A percentile compares a stretch with the other conserved stretches of the same genome.
Conservation (phyloP, 768 basidiomycete species). For the Leccinum broughii region DNA sequence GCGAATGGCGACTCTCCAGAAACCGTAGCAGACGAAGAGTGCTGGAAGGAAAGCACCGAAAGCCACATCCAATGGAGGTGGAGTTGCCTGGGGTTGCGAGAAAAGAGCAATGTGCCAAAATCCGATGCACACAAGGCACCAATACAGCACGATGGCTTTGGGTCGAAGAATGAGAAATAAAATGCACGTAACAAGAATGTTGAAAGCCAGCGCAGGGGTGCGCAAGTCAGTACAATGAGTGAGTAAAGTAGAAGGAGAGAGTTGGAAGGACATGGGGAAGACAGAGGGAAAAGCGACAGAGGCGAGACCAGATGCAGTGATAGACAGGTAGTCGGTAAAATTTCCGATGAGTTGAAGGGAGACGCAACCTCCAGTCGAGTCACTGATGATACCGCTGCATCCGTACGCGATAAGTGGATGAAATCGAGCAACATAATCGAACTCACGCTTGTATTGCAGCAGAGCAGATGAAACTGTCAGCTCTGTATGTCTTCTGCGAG, state of each 20-base stretch:
- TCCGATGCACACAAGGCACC: slow-evolving; percentile 79
- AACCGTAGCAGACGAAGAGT: slow-evolving; percentile 74
- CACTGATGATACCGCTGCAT: slow-evolving; percentile 61
- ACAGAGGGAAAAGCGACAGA: slow-evolving; percentile 73
- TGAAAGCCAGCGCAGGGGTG: slow-evolving; percentile 67
- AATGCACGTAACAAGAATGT: slow-evolving; percentile 63
- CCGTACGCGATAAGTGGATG: slow-evolving; percentile 10
- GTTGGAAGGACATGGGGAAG: slow-evolving; percentile 72
- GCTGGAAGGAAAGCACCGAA: slow-evolving; percentile 78
- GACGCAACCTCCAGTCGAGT: slow-evolving; percentile 75
- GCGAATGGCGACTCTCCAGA: slow-evolving; percentile 77
- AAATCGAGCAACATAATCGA: slow-evolving; percentile 1
- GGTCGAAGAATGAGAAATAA: slow-evolving; percentile 76
- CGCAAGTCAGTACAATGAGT: slow-evolving; percentile 73
- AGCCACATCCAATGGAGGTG: slow-evolving; percentile 69
- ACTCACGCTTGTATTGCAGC: slow-evolving; percentile 80
- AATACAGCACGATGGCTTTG: slow-evolving; percentile 64
- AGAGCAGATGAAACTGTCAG: slow-evolving; percentile 83
- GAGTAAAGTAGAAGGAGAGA: slow-evolving; percentile 48
- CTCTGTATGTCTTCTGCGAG: slow-evolving; percentile 67
- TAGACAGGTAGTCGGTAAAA: slow-evolving; percentile 67
- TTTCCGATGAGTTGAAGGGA: slow-evolving; percentile 68
- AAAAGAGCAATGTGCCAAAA: slow-evolving; percentile 86
- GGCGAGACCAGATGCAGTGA: slow-evolving; percentile 57
- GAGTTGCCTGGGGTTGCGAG: slow-evolving; percentile 65